Evolutionary conservation across 2,329 filamentous ascomycete species (phyloP).

Genomic region (Beauveria sp.): DNA sequence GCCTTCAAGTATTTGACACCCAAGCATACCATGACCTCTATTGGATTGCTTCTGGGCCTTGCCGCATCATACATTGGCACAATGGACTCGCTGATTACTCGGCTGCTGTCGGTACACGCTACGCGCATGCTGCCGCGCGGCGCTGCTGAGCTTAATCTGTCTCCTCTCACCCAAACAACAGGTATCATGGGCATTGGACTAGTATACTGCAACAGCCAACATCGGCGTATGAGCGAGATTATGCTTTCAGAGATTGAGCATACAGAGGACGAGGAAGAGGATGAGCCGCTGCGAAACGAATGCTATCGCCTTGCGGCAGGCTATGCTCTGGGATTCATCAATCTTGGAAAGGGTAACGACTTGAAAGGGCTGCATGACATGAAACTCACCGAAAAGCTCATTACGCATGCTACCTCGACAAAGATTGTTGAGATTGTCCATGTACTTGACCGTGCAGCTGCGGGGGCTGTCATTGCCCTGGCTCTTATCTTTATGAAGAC

Average conservation of each 20-base stretch:
- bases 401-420: slow-evolving; percentile 77
- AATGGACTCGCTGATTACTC: slow-evolving; percentile 93
- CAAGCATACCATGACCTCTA: slow-evolving; percentile 98
- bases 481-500: slow-evolving; percentile 97
- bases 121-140: slow-evolving; percentile 89
- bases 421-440: slow-evolving; percentile 91
- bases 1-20: slow-evolving; percentile 99
- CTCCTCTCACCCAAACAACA: slow-evolving; percentile 86
- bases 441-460: slow-evolving; percentile 83
- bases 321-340: slow-evolving; percentile 89
- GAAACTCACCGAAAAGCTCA: slow-evolving; percentile 79
- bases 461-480: slow-evolving; percentile 86
- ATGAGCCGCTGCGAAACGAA: slow-evolving; percentile 81
- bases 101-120: slow-evolving; percentile 89
- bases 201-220: slow-evolving; percentile 89
- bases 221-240: slow-evolving; percentile 96
- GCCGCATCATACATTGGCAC: slow-evolving; percentile 92
- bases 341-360: slow-evolving; percentile 83
- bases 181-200: slow-evolving; percentile 96
- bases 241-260: slow-evolving; percentile 97
- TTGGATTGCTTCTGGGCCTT: slow-evolving; percentile 84
- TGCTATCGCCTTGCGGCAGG: slow-evolving; percentile 94
- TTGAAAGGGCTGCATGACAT: slow-evolving; percentile 88
- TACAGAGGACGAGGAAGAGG: slow-evolving; percentile 70
- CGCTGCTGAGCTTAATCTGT: slow-evolving; percentile 88